Evolutionary conservation across 345 rosid genomes (phyloP).

Genomic region (Eutrema yunnanense): DNA sequence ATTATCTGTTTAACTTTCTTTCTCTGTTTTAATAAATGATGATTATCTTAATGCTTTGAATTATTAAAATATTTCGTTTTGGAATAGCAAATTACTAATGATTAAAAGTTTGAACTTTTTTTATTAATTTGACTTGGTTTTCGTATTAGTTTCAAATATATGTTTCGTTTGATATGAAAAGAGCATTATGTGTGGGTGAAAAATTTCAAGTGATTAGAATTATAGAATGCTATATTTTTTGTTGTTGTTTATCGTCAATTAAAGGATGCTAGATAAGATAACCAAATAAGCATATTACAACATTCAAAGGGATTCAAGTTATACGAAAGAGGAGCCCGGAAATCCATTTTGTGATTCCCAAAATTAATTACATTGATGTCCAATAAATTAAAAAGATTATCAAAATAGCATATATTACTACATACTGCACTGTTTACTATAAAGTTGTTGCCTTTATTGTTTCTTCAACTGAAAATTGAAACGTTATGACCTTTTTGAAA

Average conservation of each 20-base stretch:
- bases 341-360: not conserved
- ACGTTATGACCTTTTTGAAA: conserved; percentile 6
- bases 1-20: not conserved
- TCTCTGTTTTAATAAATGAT: not conserved
- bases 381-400: not conserved
- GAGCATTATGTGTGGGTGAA: not conserved
- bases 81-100: not conserved
- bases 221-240: not conserved
- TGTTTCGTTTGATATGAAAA: not conserved
- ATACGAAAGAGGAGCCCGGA: not conserved
- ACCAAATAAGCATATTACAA: not conserved
- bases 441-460: conserved; percentile 21
- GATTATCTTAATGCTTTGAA: not conserved
- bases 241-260: not conserved
- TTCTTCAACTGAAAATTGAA: conserved; percentile 19
- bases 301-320: not conserved
- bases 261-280: not conserved
- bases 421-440: conserved; percentile 18
- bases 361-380: not conserved
- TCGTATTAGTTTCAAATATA: not conserved
- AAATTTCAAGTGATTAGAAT: not conserved
- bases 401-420: not conserved
- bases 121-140: not conserved
- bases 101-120: not conserved
- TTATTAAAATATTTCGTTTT: not conserved